A percentile compares a stretch with the other conserved stretches of the same genome.
Evolutionary conservation across 345 rosid genomes (phyloP).

Genomic region (Camelina sativa): DNA sequence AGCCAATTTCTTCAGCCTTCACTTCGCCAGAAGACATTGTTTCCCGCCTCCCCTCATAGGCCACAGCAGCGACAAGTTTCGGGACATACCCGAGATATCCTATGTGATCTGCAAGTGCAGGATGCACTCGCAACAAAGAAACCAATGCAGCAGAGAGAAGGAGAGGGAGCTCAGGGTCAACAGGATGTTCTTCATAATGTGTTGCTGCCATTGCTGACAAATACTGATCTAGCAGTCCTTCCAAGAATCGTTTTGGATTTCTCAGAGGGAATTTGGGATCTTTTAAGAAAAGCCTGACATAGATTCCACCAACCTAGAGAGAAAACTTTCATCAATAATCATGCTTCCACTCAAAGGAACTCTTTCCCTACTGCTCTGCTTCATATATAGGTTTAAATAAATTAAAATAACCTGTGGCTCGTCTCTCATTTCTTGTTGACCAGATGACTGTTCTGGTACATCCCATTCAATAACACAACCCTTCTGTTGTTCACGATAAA

Average conservation of each 20-base stretch:
- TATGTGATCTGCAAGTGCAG: conserved; percentile 97
- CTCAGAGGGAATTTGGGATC: conserved; percentile 98
- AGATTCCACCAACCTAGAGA: conserved; percentile 93
- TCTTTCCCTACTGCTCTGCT: conserved; percentile 6
- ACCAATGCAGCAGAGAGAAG: conserved; percentile 99
- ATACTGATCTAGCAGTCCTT: conserved; percentile 96
- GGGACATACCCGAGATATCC: conserved; percentile 99
- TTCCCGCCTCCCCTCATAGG: conserved; percentile 91
- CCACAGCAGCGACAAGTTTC: conserved; percentile 96
- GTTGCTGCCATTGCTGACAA: conserved; percentile 91
- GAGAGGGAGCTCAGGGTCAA: conserved; percentile 91
- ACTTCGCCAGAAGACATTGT: conserved; percentile 80
- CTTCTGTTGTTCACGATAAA: conserved; percentile 89
- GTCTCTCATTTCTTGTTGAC: conserved; percentile 90
- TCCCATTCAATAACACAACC: conserved; percentile 97
- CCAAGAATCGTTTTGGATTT: conserved; percentile 95
- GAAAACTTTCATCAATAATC: conserved; percentile 21
- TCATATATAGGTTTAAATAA: conserved; percentile 1
- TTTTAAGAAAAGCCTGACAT: conserved; percentile 89
- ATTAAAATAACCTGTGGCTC: conserved; percentile 78
- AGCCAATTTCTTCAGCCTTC: conserved; percentile 53
- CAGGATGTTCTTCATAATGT: conserved; percentile 75
- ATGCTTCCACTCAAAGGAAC: conserved; percentile 12
- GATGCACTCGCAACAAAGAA: conserved; percentile 96
- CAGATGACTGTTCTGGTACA: conserved; percentile 92